Percentiles rank a stretch among this genome's conserved stretches.
Conservation (phyloP, 495 filamentous ascomycete genomes). For the Glonium stellatum region DNA sequence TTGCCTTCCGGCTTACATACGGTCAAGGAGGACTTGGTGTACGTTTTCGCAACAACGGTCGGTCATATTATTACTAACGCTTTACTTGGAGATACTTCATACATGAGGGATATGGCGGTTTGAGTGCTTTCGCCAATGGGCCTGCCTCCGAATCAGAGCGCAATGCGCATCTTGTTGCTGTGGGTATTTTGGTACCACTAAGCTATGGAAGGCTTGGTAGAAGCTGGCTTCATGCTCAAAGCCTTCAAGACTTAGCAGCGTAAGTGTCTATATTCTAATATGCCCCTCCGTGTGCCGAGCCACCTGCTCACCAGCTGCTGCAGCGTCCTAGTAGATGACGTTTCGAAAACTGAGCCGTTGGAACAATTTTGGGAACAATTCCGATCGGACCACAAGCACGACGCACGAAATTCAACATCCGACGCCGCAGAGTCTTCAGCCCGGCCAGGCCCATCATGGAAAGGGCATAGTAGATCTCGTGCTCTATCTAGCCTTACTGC, state of each 20-base stretch:
- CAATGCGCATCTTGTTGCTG: slow-evolving; percentile 87
- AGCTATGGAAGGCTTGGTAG: slow-evolving; percentile 81
- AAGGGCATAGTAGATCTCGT: slow-evolving; percentile 16
- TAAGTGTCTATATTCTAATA: slow-evolving; percentile 35
- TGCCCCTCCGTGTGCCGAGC: neutral
- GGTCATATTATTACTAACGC: neutral
- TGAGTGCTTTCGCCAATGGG: slow-evolving; percentile 86
- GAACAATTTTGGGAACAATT: slow-evolving; percentile 75
- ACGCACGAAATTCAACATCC: slow-evolving; percentile 4
- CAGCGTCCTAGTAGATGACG: slow-evolving; percentile 49
- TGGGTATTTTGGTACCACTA: slow-evolving; percentile 79
- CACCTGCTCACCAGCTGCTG: neutral
- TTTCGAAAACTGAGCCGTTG: slow-evolving; percentile 51
- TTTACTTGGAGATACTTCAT: slow-evolving; percentile 63
- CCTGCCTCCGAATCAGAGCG: slow-evolving; percentile 70
- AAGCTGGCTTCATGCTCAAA: slow-evolving; percentile 79
- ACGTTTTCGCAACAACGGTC: slow-evolving; percentile 24
- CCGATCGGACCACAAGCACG: slow-evolving; percentile 4
- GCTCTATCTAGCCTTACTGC: slow-evolving; percentile 24
- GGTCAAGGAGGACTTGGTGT: slow-evolving; percentile 80
- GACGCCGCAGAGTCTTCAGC: slow-evolving; percentile 3
- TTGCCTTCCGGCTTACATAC: slow-evolving; percentile 89
- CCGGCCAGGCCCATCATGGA: neutral
- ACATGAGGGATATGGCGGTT: slow-evolving; percentile 73
- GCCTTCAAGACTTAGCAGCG: slow-evolving; percentile 66